A percentile compares a stretch with the other conserved stretches of the same genome.
phyloP scores from a whole-genome alignment of 2,329 filamentous ascomycete species.

The Ophiosphaerella narmari region DNA sequence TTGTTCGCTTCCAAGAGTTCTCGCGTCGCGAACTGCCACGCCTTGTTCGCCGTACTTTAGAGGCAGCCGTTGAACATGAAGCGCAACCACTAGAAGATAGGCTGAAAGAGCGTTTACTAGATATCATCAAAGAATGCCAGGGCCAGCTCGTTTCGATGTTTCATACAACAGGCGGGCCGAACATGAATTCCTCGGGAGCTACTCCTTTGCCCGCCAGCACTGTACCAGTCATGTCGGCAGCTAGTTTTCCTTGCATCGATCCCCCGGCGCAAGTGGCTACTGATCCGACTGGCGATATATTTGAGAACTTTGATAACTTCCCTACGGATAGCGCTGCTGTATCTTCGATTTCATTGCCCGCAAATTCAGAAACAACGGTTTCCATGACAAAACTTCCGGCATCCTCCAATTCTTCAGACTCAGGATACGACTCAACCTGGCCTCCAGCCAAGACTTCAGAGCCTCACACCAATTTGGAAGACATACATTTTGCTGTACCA shows the following conservation, averaged over 20 bases:
- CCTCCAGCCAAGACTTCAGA: not conserved
- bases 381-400: not conserved
- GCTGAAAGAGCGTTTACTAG: slow-evolving; percentile 30
- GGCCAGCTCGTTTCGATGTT: slow-evolving; percentile 24
- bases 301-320: not conserved
- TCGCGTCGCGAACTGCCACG: slow-evolving; percentile 30
- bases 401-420: slow-evolving; percentile 20
- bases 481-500: not conserved
- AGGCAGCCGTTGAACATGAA: slow-evolving; percentile 30
- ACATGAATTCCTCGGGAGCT: not conserved
- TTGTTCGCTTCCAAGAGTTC: slow-evolving; percentile 29
- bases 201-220: not conserved
- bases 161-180: slow-evolving; percentile 3
- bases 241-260: not conserved
- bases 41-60: slow-evolving; percentile 29
- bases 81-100: slow-evolving; percentile 31
- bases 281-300: not conserved
- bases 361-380: not conserved
- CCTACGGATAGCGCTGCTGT: not conserved
- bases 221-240: not conserved
- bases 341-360: not conserved
- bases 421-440: slow-evolving; percentile 26
- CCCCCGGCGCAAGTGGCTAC: not conserved
- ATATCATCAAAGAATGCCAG: slow-evolving; percentile 31
- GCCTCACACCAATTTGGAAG: not conserved